Conservation (phyloP, 1,284 basidiomycete species). For the Athelia psychrophila region DNA sequence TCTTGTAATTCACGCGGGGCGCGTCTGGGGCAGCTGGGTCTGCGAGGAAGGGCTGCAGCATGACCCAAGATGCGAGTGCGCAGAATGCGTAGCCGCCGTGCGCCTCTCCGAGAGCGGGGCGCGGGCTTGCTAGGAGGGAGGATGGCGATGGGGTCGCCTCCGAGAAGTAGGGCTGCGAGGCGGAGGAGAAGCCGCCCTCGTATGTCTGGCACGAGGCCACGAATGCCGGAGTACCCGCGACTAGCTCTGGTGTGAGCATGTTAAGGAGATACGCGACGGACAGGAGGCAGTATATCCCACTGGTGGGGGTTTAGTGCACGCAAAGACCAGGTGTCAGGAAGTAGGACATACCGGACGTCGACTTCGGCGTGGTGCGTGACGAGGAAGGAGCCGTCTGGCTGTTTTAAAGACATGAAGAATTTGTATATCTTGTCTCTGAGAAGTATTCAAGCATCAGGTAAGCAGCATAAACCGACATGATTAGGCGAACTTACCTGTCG, state of each 20-base stretch:
- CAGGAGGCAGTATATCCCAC: conserved; percentile 48
- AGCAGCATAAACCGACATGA: background rate
- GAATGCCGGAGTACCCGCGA: conserved; percentile 63
- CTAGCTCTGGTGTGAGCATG: conserved; percentile 85
- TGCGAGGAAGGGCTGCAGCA: conserved; percentile 59
- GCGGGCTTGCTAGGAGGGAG: conserved; percentile 36
- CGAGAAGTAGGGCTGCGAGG: conserved; percentile 63
- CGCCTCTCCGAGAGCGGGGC: conserved; percentile 84
- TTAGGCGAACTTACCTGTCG: conserved; percentile 52
- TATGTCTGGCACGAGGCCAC: conserved; percentile 91
- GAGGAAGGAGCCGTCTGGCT: conserved; percentile 91
- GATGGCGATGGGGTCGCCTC: conserved; percentile 24
- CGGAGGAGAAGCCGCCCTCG: conserved; percentile 92
- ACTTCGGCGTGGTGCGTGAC: conserved; percentile 90
- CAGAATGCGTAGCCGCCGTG: conserved; percentile 99
- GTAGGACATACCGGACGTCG: conserved; percentile 74
- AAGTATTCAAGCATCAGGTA: too few relatives aligned
- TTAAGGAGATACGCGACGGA: conserved; percentile 48
- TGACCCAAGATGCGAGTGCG: conserved; percentile 80
- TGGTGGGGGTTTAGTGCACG: conserved; percentile 9
- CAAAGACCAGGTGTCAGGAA: conserved; percentile 1
- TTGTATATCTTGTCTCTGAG: conserved; percentile 71
- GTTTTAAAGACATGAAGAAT: conserved; percentile 93
- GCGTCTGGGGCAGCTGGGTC: conserved; percentile 19
- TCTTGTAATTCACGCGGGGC: conserved; percentile 65